phyloP scores from a whole-genome alignment of 2,329 filamentous ascomycete genomes.

The Chrysoporthe cubensis region DNA sequence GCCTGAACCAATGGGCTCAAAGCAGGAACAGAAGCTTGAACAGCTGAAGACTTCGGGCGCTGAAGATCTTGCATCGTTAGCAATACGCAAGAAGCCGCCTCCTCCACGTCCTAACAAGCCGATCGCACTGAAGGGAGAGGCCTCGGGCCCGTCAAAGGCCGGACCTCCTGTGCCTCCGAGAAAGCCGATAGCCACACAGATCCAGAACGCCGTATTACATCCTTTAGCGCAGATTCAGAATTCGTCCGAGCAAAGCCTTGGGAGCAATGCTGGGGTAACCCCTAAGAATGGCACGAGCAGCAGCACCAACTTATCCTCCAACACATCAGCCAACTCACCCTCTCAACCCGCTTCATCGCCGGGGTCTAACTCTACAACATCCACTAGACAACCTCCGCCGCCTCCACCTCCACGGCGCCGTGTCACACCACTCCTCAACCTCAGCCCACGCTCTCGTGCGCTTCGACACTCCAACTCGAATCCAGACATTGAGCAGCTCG shows the following conservation, averaged over 20 bases:
- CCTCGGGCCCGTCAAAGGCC: constrained; percentile 37
- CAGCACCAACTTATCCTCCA: constrained; percentile 28
- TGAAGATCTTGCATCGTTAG: constrained; percentile 23
- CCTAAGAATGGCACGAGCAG: constrained; percentile 23
- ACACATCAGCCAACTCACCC: constrained; percentile 22
- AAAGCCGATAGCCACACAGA: constrained; percentile 36
- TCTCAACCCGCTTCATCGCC: constrained; percentile 15
- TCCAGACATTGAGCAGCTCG: constrained; percentile 39
- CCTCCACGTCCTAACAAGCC: constrained; percentile 65
- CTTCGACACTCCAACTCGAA: constrained; percentile 46
- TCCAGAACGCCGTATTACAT: constrained; percentile 37
- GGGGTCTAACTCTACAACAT: constrained; percentile 21
- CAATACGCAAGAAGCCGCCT: constrained; percentile 40
- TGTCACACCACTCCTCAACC: constrained; percentile 43
- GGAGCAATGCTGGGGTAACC: constrained; percentile 30
- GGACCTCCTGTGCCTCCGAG: constrained; percentile 42
- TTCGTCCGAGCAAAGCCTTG: constrained; percentile 40
- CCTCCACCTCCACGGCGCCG: constrained; percentile 54
- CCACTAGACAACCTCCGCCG: constrained; percentile 39
- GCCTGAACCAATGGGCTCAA: constrained; percentile 43
- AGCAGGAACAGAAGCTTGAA: constrained; percentile 40
- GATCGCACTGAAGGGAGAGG: constrained; percentile 52
- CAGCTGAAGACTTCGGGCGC: constrained; percentile 32
- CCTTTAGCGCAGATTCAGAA: constrained; percentile 48
- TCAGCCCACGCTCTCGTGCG: constrained; percentile 38